phyloP scores from a whole-genome alignment of 148 eudicot species.

The Camellia granthamiana region DNA sequence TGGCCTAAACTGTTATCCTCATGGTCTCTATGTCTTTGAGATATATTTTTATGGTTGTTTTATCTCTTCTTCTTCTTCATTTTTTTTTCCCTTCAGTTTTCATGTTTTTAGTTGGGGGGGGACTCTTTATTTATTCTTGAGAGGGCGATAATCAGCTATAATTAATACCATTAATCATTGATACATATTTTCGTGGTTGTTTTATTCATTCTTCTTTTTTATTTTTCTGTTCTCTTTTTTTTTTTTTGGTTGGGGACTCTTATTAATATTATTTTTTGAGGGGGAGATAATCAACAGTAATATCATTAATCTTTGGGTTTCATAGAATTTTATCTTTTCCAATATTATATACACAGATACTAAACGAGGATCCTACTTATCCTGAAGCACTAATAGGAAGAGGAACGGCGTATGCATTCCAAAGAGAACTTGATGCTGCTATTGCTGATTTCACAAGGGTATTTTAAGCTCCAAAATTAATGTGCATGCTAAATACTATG shows the following conservation, averaged over 20 bases:
- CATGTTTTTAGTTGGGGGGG: not conserved
- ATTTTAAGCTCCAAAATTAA: slow-evolving; percentile 15
- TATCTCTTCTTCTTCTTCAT: not conserved
- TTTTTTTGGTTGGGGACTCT: not conserved
- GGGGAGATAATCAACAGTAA: not conserved
- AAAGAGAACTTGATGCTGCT: slow-evolving; percentile 92
- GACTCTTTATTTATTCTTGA: too few relatives aligned
- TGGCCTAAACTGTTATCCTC: not conserved
- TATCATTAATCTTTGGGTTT: slow-evolving; percentile 3
- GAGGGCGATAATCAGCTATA: too few relatives aligned
- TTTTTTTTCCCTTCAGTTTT: not conserved
- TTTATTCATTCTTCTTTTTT: not conserved
- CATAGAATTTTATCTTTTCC: not conserved
- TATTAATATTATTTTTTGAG: too few relatives aligned
- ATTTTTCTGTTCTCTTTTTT: not conserved
- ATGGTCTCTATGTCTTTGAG: slow-evolving; percentile 8
- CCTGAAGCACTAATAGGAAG: slow-evolving; percentile 98
- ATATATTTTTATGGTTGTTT: not conserved
- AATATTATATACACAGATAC: slow-evolving; percentile 48
- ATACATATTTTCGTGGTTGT: not conserved
- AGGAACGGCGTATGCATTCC: slow-evolving; percentile 98
- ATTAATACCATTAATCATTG: not conserved
- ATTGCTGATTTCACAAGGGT: slow-evolving; percentile 96
- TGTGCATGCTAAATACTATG: not conserved
- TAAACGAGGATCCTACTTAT: slow-evolving; percentile 83